A percentile compares a stretch with the other conserved stretches of the same genome.
Conservation (phyloP, 208 protist genomes). For the Naegleria fowleri region DNA sequence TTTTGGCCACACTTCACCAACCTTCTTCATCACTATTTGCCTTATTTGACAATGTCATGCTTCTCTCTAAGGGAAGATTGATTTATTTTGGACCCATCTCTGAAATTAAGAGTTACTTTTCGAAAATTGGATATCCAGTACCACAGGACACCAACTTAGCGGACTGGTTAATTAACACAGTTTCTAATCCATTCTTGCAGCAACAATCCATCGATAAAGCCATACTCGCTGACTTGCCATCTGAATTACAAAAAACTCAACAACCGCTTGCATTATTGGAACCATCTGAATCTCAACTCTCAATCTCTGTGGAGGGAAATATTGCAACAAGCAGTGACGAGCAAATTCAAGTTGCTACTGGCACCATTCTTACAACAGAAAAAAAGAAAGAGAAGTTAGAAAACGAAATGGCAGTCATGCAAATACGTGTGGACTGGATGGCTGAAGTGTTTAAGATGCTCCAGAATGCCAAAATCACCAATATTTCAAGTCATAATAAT, state of each 20-base stretch:
- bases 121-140: constrained; percentile 20
- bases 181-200: not conserved
- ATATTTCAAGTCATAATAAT: not conserved
- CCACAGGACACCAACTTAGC: constrained; percentile 26
- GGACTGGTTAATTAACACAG: constrained; percentile 16
- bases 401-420: not conserved
- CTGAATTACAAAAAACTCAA: not conserved
- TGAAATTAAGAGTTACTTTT: constrained; percentile 22
- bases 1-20: constrained; percentile 48
- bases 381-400: not conserved
- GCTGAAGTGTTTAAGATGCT: not conserved
- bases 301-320: not conserved
- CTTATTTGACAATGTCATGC: constrained; percentile 24
- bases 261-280: not conserved
- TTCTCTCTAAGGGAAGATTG: constrained; percentile 21
- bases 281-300: not conserved
- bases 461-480: not conserved
- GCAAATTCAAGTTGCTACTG: too few relatives aligned
- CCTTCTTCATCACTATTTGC: constrained; percentile 43
- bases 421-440: not conserved
- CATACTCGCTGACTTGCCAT: not conserved
- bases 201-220: not conserved
- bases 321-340: too few relatives aligned
- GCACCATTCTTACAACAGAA: too few relatives aligned
- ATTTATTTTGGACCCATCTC: constrained; percentile 27